phyloP scores from a whole-genome alignment of 2,329 filamentous ascomycete genomes.

The Fonsecaea erecta region DNA sequence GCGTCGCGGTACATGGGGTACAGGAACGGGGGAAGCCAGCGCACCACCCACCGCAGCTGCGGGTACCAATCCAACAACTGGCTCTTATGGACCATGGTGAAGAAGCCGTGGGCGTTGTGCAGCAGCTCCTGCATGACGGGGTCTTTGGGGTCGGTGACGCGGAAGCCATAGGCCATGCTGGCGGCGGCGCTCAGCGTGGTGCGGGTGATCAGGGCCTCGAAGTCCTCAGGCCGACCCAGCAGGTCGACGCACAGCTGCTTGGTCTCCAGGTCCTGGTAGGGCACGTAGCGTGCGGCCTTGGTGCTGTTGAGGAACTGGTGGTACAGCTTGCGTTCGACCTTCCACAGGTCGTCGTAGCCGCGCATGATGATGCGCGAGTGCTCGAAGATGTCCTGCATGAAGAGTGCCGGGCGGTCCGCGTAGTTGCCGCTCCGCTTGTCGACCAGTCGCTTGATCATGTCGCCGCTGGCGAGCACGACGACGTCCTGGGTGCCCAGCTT shows the following conservation, averaged over 20 bases:
- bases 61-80: slow-evolving; percentile 22
- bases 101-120: slow-evolving; percentile 16
- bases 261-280: slow-evolving; percentile 47
- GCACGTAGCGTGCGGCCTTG: slow-evolving; percentile 26
- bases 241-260: slow-evolving; percentile 45
- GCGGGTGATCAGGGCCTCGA: slow-evolving; percentile 46
- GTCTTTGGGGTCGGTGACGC: slow-evolving; percentile 25
- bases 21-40: slow-evolving; percentile 14
- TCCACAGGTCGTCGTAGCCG: slow-evolving; percentile 33
- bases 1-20: slow-evolving; percentile 21
- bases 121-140: slow-evolving; percentile 26
- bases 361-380: slow-evolving; percentile 18
- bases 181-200: slow-evolving; percentile 38
- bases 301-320: slow-evolving; percentile 35
- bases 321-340: slow-evolving; percentile 32
- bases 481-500: slow-evolving; percentile 56
- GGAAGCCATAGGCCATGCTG: slow-evolving; percentile 38
- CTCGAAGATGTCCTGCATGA: slow-evolving; percentile 46
- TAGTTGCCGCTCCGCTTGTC: slow-evolving; percentile 57
- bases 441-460: slow-evolving; percentile 56
- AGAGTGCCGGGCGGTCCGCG: slow-evolving; percentile 49
- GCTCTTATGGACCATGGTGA: slow-evolving; percentile 15
- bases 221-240: slow-evolving; percentile 25
- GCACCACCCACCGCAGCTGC: slow-evolving; percentile 23
- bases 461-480: slow-evolving; percentile 54